Evolutionary conservation across 768 basidiomycete species (phyloP).

Genomic region (Leccinum variicolor): DNA sequence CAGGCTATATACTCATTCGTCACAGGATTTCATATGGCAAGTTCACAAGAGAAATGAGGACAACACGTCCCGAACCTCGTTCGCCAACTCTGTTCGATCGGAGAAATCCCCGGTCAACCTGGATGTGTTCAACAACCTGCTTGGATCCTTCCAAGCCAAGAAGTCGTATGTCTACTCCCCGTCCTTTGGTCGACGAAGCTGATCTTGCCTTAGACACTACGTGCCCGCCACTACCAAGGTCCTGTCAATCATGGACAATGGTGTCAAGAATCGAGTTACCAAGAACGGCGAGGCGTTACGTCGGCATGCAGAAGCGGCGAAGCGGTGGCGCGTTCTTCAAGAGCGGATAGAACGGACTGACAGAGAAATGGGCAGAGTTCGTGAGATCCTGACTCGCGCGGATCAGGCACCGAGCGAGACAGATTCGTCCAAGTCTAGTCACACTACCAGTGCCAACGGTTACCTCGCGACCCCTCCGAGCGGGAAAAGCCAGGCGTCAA

Average conservation of each 20-base stretch:
- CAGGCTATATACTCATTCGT: neutral
- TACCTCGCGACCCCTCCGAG: conserved; percentile 66
- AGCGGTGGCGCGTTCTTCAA: conserved; percentile 77
- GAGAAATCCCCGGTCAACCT: conserved; percentile 52
- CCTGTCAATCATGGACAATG: conserved; percentile 90
- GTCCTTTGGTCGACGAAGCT: conserved; percentile 9
- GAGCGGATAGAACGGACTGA: conserved; percentile 82
- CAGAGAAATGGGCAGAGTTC: conserved; percentile 72
- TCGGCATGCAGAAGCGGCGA: conserved; percentile 83
- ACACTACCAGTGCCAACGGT: conserved; percentile 44
- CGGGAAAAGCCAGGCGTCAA: conserved; percentile 40
- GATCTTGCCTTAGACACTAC: conserved; percentile 65
- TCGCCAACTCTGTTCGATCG: conserved; percentile 43
- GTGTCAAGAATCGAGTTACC: conserved; percentile 87
- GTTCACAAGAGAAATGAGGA: conserved; percentile 61
- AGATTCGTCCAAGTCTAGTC: conserved; percentile 66
- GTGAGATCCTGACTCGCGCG: conserved; percentile 49
- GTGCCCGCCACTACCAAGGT: conserved; percentile 92
- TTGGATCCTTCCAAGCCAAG: conserved; percentile 82
- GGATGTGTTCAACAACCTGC: conserved; percentile 62
- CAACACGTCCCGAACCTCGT: conserved; percentile 36
- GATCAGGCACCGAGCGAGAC: conserved; percentile 62
- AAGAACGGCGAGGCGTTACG: conserved; percentile 96
- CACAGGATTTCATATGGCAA: conserved; percentile 83
- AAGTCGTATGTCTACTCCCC: conserved; percentile 60